Evolutionary conservation across 164 flowering plant species (phyloP).

Genomic region (Malania oleifera): DNA sequence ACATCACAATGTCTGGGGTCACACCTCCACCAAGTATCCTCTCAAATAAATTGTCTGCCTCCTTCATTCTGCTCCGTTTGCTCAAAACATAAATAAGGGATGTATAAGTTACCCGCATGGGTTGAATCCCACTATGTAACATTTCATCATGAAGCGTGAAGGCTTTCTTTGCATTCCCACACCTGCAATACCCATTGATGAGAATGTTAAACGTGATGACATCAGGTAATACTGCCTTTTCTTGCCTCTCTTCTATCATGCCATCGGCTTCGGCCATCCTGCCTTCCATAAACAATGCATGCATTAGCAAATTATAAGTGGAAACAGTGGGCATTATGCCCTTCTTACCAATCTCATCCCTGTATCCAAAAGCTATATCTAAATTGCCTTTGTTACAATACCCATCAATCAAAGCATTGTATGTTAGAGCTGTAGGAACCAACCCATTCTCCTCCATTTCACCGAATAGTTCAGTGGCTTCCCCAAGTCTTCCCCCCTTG

Average conservation of each 20-base stretch:
- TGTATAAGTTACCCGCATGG: conserved; percentile 63
- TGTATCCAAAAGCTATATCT: conserved; percentile 46
- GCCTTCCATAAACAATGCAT: conserved; percentile 63
- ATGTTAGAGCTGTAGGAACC: conserved; percentile 53
- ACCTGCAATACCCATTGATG: conserved; percentile 71
- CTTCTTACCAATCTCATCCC: conserved; percentile 61
- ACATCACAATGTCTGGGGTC: conserved; percentile 61
- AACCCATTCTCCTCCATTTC: conserved; percentile 52
- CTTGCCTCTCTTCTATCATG: conserved; percentile 61
- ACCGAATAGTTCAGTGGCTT: conserved; percentile 44
- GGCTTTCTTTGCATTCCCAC: conserved; percentile 57
- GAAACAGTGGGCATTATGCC: conserved; percentile 53
- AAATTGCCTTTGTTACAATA: conserved; percentile 62
- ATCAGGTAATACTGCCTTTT: conserved; percentile 46
- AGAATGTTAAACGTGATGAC: conserved; percentile 70
- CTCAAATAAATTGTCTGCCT: conserved; percentile 68
- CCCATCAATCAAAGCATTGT: conserved; percentile 67
- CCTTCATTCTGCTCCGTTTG: conserved; percentile 47
- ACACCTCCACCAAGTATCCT: conserved; percentile 36
- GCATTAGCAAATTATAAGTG: conserved; percentile 71
- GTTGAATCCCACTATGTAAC: conserved; percentile 50
- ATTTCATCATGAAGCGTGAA: conserved; percentile 60
- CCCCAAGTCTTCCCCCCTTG: conserved; percentile 51
- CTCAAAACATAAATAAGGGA: conserved; percentile 67
- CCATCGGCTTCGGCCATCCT: conserved; percentile 39